Evolutionary conservation across 495 filamentous ascomycete genomes (phyloP).

Genomic region (Xylaria curta): DNA sequence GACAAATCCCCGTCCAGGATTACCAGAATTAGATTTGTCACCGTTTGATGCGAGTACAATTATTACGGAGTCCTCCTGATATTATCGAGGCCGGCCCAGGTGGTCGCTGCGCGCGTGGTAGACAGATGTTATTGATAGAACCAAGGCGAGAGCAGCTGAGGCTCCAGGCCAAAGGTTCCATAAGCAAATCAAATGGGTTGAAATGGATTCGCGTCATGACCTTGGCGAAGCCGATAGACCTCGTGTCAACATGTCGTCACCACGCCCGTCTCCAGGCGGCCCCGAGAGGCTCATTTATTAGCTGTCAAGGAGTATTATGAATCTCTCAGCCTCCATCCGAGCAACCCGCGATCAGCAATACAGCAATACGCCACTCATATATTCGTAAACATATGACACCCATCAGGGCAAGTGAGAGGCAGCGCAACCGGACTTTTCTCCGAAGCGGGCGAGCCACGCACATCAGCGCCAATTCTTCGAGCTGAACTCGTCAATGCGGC

Average conservation of each 20-base stretch:
- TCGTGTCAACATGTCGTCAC: constrained; percentile 12
- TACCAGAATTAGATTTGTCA: constrained; percentile 23
- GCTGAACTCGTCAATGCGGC: constrained; percentile 15
- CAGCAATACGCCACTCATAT: constrained; percentile 22
- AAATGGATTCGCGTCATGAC: constrained; percentile 5
- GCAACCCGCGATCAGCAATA: constrained; percentile 13
- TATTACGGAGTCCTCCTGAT: constrained; percentile 7
- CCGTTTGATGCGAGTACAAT: constrained; percentile 14
- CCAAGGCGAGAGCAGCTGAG: constrained; percentile 23
- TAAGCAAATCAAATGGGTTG: constrained; percentile 11
- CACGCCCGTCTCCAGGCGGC: background rate
- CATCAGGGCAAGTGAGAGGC: background rate
- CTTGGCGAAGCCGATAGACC: constrained; percentile 18
- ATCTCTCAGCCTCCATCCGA: constrained; percentile 25
- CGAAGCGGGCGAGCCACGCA: background rate
- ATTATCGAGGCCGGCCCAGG: constrained; percentile 9
- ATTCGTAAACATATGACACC: constrained; percentile 18
- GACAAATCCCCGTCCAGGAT: constrained; percentile 16
- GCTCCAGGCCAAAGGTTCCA: background rate
- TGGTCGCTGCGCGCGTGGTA: background rate
- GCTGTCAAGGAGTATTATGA: background rate
- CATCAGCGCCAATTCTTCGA: background rate
- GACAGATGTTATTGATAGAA: constrained; percentile 9
- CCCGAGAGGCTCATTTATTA: constrained; percentile 15
- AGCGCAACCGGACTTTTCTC: background rate